Conservation (phyloP, 768 basidiomycete genomes). For the Boletus edulis region DNA sequence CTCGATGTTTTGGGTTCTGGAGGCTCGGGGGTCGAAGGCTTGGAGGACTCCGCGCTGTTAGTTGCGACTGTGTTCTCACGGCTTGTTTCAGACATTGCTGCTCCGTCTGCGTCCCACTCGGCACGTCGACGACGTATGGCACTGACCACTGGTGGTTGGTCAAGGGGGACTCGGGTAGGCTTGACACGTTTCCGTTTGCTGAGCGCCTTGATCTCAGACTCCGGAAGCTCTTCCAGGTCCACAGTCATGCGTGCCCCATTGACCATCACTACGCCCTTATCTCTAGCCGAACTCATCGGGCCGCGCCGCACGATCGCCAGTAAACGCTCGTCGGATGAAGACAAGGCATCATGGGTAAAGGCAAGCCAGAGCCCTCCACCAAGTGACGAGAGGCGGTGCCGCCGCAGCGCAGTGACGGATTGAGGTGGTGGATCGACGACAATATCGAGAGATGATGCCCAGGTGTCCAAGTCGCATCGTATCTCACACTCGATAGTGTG, state of each 20-base stretch:
- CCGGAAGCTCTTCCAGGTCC: constrained; percentile 86
- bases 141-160: constrained; percentile 84
- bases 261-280: constrained; percentile 81
- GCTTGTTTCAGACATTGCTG: constrained; percentile 18
- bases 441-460: constrained; percentile 80
- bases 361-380: constrained; percentile 97
- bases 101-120: constrained; percentile 65
- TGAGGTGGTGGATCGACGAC: constrained; percentile 93
- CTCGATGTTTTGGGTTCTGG: constrained; percentile 12
- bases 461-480: constrained; percentile 88
- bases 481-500: constrained; percentile 84
- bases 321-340: constrained; percentile 74
- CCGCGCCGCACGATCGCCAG: constrained; percentile 73
- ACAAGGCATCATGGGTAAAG: constrained; percentile 80
- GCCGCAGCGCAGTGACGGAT: constrained; percentile 73
- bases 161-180: constrained; percentile 83
- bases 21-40: constrained; percentile 21
- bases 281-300: constrained; percentile 55
- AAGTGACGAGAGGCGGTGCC: constrained; percentile 81
- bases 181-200: constrained; percentile 84
- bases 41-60: constrained; percentile 17
- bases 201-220: constrained; percentile 80
- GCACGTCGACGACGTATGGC: constrained; percentile 65
- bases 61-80: constrained; percentile 11
- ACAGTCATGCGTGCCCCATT: constrained; percentile 85